These are phyloP conservation scores for Saccharata proteae DNA, from an alignment of 2,329 filamentous ascomycete genomes.

Conservation along the genomic window DNA sequence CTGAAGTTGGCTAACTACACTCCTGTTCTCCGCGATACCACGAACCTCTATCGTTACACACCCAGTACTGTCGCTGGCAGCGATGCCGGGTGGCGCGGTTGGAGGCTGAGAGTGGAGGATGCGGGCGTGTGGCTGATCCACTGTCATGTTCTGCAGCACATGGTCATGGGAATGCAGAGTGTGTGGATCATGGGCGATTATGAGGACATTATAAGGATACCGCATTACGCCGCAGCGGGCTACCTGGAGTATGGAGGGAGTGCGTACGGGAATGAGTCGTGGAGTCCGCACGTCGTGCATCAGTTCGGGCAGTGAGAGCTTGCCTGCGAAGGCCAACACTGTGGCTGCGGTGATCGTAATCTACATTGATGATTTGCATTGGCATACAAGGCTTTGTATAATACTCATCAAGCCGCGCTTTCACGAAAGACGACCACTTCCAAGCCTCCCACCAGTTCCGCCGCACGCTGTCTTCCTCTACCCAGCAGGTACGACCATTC, in stretches of 20 bases:
- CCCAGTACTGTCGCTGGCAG: conserved; percentile 26
- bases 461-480: no score
- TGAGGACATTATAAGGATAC: conserved; percentile 24
- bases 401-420: no score
- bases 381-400: no score
- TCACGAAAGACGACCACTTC: no score
- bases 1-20: conserved; percentile 23
- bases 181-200: conserved; percentile 36
- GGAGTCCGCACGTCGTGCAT: conserved; percentile 10
- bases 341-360: no score
- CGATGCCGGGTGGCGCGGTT: conserved; percentile 47
- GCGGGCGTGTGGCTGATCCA: conserved; percentile 51
- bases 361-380: no score
- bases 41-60: conserved; percentile 44
- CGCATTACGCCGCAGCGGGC: conserved; percentile 24
- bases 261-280: conserved; percentile 25
- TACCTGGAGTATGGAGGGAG: conserved; percentile 34
- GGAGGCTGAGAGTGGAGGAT: conserved; percentile 42
- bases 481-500: no score
- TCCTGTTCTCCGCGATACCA: conserved; percentile 35
- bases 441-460: no score
- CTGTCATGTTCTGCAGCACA: conserved; percentile 47
- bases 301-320: no score
- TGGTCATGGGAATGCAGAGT: conserved; percentile 41
- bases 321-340: no score